Base-by-base conservation (phyloP, 768 basidiomycete genomes). In the Lactarius quietus region DNA sequence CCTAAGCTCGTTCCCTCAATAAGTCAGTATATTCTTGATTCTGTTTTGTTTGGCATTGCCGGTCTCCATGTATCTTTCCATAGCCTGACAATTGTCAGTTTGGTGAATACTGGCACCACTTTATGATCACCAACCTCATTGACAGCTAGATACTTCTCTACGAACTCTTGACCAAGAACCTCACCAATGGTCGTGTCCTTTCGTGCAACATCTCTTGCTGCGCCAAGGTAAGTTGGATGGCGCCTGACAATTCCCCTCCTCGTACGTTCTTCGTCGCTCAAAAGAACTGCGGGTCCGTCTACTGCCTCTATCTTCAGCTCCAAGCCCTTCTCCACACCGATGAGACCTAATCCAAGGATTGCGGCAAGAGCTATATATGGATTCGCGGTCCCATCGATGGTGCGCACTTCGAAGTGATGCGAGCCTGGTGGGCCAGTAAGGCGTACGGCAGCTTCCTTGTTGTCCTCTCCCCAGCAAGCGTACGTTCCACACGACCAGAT, bases 201-300 rank as follows among this genome's bases (percentile, higher is more conserved):
- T 7, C 57, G 64, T 61, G 88, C 74, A 28, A 70, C 69, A 26
- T 67, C 67, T 62, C 85, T 76, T 15, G 87, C 84, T 39, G 83
- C 80, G 36, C 76, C 77, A 70, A 82, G 77, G 28, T 70, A 80
- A 73, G 82, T 63, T 15, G 85, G 83, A 76, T 89, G 70, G n/a
- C 84, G 76, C 59, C 75, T 71, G 6, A 74, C 81, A 38, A 88
- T 81, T 0, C 86, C 86, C 43, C 78, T 82, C 31, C 64, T 74
- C 45, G 62, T 66, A 63, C 85, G 78, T 73, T 81, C 82, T 18
- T 70, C 78, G 45, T 72, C 78, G 10, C 75, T 79, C 75, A 88
- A 75, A 63, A 77, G 59, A 2, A 79, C 80, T 9, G 82, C 83
- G 18, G 64, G 36, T 29, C 63, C 73, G 0, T 69, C 63, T 61